Evolutionary conservation across 306 rosid genomes (phyloP).

Genomic region (Albizia julibrissin): DNA sequence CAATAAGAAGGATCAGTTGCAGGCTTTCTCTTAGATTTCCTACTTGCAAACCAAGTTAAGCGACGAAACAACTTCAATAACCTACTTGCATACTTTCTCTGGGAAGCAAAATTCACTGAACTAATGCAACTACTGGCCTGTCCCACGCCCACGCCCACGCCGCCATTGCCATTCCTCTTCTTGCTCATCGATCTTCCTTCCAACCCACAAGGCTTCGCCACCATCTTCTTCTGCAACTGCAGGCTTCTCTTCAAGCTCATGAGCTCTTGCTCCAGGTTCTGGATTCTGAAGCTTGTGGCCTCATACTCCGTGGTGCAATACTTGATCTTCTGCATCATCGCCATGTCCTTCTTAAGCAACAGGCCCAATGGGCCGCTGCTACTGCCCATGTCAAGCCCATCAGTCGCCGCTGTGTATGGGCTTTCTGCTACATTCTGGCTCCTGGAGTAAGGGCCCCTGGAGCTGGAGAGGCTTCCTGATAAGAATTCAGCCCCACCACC

Average conservation of each 20-base stretch:
- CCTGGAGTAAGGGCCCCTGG: constrained; percentile 60
- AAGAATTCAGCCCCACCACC: constrained; percentile 63
- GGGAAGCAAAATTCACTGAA: constrained; percentile 65
- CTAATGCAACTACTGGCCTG: constrained; percentile 74
- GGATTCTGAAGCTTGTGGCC: constrained; percentile 87
- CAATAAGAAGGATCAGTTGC: constrained; percentile 33
- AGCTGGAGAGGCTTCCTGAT: constrained; percentile 70
- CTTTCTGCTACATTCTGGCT: constrained; percentile 60
- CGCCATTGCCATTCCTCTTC: constrained; percentile 41
- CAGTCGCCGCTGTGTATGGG: constrained; percentile 59
- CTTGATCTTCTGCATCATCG: constrained; percentile 53
- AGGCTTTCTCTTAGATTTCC: constrained; percentile 57
- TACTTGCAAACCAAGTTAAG: constrained; percentile 63
- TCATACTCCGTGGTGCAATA: constrained; percentile 61
- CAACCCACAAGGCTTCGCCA: constrained; percentile 45
- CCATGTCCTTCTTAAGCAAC: constrained; percentile 55
- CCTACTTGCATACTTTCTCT: constrained; percentile 63
- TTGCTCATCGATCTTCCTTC: constrained; percentile 57
- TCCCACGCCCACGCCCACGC: constrained; percentile 49
- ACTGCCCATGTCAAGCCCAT: constrained; percentile 46
- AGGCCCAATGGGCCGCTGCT: constrained; percentile 59
- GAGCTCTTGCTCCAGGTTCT: constrained; percentile 78
- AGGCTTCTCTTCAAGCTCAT: constrained; percentile 68
- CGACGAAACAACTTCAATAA: constrained; percentile 57
- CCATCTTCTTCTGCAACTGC: constrained; percentile 53